phyloP scores from a whole-genome alignment of 2,329 filamentous ascomycete species.

The Fusarium hostae region DNA sequence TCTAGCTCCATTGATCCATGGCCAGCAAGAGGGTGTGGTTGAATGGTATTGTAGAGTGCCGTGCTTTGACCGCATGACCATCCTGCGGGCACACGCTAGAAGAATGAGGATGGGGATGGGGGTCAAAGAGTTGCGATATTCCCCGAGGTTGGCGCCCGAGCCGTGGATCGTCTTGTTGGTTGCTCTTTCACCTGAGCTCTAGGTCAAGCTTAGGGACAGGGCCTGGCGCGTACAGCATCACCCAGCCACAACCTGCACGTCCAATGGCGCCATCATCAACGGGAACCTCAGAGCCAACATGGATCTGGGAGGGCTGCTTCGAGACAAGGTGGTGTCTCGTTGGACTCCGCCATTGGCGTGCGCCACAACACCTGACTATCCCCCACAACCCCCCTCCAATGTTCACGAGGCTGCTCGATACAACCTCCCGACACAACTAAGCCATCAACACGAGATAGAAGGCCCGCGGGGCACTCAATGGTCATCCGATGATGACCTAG shows the following conservation, averaged over 20 bases:
- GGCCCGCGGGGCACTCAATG: constrained; percentile 18
- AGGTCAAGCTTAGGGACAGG: constrained; percentile 5
- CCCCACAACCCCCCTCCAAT: constrained; percentile 44
- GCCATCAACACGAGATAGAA: constrained; percentile 40
- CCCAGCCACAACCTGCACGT: constrained; percentile 35
- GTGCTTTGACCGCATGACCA: constrained; percentile 43
- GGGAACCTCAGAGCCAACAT: constrained; percentile 24
- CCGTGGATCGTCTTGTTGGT: neutral
- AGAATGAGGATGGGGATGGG: constrained; percentile 13
- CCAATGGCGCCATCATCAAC: constrained; percentile 40
- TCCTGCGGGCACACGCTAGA: constrained; percentile 21
- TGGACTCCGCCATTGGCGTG: constrained; percentile 50
- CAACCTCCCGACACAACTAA: constrained; percentile 35
- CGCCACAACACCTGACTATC: constrained; percentile 53
- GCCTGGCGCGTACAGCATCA: constrained; percentile 18
- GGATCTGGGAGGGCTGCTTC: constrained; percentile 23
- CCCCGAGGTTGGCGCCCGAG: constrained; percentile 19
- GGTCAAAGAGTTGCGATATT: constrained; percentile 21
- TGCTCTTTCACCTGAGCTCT: constrained; percentile 5
- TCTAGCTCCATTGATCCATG: constrained; percentile 30
- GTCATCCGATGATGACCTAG: constrained; percentile 38
- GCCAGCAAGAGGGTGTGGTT: constrained; percentile 19
- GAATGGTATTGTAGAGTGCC: constrained; percentile 25
- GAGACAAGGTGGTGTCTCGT: constrained; percentile 37
- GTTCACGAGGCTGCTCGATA: constrained; percentile 50